Base-by-base conservation (phyloP, 805 yeast genomes). In the Kuraishia ogatae region DNA sequence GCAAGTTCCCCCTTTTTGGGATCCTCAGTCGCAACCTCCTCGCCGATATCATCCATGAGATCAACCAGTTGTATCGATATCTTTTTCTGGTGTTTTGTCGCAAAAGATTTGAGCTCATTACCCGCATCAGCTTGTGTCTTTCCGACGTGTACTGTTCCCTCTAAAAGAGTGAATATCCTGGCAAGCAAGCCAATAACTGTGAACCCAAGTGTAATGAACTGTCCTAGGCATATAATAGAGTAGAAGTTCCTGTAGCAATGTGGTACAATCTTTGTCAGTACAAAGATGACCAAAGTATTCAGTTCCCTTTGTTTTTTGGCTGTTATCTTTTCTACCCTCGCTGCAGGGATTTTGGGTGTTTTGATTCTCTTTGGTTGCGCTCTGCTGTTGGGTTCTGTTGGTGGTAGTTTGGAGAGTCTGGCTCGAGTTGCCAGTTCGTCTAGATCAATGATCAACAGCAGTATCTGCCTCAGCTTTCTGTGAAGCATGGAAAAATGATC, bases 171-270 rank as follows among this genome's bases (percentile, higher is more conserved):
- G 48, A 73, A 66, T 10, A 87, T 61, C 53, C 77, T 74, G 1
- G 87, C 77, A 46, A 82, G 60, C 20, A 72, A 53, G 0, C 87
- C 96, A 2, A 89, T 62, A 47, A 89, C 66, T 0, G 87, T 80
- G 58, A 90, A 76, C 1, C 96, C 96, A 13, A 90, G 65, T 1
- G 84, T 78, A 6, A 89, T 75, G 62, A 87, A 90, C 63, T 91
- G 96, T 0, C 92, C 96, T 56, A 84, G 74, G 1, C 86, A 83
- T 7, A 90, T 74, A 0, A 90, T 77, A 1, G 84, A 79, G 66
- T 85, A 84, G 62, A 88, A 86, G 13, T 80, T 78, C 56, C 79
- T 77, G 66, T 80, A 85, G 28, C 85, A 80, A 29, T 70, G 69
- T 6, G 77, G 78, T 0, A 82, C 61, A 2, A 73, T 61, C 56